phyloP scores from a whole-genome alignment of 1,284 basidiomycete genomes.

The Rhizoctonia solani region DNA sequence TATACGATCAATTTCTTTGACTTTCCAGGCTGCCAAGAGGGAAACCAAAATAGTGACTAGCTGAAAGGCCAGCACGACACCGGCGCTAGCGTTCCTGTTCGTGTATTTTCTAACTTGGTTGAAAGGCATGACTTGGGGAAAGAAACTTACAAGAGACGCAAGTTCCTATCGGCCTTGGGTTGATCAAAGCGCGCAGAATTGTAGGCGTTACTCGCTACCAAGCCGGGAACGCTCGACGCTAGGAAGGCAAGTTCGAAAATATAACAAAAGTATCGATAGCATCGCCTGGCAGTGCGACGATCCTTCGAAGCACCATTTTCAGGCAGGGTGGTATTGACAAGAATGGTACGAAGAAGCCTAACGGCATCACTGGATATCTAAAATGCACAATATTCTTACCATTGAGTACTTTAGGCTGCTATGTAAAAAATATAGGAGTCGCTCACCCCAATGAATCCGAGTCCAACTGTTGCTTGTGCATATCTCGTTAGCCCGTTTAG shows the following conservation, averaged over 20 bases:
- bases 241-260: conserved; percentile 13
- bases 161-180: conserved; percentile 2
- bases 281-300: not conserved
- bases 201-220: conserved; percentile 5
- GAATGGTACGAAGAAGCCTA: conserved; percentile 7
- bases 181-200: conserved; percentile 1
- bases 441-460: too few relatives aligned
- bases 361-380: conserved; percentile 11
- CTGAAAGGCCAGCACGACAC: not conserved
- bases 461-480: not conserved
- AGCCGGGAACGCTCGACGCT: not conserved
- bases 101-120: not conserved
- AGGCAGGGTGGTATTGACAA: conserved; percentile 13
- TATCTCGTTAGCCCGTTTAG: not conserved
- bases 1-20: not conserved
- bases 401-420: not conserved
- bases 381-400: too few relatives aligned
- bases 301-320: conserved; percentile 20
- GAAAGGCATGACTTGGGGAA: not conserved
- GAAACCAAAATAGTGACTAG: not conserved
- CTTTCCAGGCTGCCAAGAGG: not conserved
- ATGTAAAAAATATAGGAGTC: not conserved
- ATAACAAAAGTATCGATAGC: conserved; percentile 4
- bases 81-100: not conserved
- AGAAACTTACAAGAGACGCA: not conserved